These are phyloP conservation scores for Carex parvula DNA, from an alignment of 176 grass and related monocot genomes.

Conservation along the genomic window DNA sequence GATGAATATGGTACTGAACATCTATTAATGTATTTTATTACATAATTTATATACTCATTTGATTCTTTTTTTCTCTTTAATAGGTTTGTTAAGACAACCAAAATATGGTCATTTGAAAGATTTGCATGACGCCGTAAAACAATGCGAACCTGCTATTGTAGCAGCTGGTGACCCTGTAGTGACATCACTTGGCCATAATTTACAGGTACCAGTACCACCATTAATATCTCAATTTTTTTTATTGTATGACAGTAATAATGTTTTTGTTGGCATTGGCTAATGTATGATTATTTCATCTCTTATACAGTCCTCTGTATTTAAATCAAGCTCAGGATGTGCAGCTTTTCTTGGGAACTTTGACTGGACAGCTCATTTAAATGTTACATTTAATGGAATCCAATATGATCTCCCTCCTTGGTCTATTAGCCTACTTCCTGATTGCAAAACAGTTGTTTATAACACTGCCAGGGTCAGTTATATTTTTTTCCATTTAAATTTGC, in stretches of 20 bases:
- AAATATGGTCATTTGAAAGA: slow-evolving; percentile 94
- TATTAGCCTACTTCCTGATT: slow-evolving; percentile 89
- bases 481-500: slow-evolving; percentile 16
- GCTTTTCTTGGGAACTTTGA: slow-evolving; percentile 91
- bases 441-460: slow-evolving; percentile 87
- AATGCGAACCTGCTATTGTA: slow-evolving; percentile 76
- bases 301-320: slow-evolving; percentile 71
- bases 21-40: neutral
- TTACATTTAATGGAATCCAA: slow-evolving; percentile 79
- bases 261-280: slow-evolving; percentile 32
- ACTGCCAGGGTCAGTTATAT: slow-evolving; percentile 69
- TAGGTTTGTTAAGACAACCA: slow-evolving; percentile 92
- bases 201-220: slow-evolving; percentile 43
- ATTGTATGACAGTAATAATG: neutral
- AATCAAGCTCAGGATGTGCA: slow-evolving; percentile 57
- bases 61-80: neutral
- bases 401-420: slow-evolving; percentile 93
- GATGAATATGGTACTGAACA: slow-evolving; percentile 77
- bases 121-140: slow-evolving; percentile 78
- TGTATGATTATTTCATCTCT: slow-evolving; percentile 17
- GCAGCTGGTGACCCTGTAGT: slow-evolving; percentile 61
- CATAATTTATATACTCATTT: neutral
- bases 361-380: slow-evolving; percentile 44
- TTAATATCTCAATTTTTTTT: neutral
- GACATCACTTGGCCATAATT: slow-evolving; percentile 63